Evolutionary conservation across 2,329 filamentous ascomycete species (phyloP).

Genomic region (Aulographum hederae): DNA sequence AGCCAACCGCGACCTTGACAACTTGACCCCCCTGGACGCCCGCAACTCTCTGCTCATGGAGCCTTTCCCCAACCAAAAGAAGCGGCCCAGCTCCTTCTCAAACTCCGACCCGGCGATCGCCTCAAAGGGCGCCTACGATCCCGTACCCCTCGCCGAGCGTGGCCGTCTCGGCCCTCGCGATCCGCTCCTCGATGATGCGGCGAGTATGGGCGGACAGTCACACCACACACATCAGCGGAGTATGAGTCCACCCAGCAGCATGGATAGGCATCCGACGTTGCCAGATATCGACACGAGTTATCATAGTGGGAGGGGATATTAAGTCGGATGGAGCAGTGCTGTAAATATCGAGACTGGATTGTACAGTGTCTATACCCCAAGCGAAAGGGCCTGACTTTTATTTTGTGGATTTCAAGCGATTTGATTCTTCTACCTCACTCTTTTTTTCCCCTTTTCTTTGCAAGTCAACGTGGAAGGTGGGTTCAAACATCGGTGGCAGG

Average conservation of each 20-base stretch:
- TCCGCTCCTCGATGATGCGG: neutral
- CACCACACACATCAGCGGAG: neutral
- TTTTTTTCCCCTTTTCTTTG: too few species aligned
- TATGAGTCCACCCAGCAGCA: neutral
- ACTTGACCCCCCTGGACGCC: slow-evolving; percentile 70
- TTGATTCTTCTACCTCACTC: too few species aligned
- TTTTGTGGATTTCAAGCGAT: too few species aligned
- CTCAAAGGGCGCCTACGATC: slow-evolving; percentile 2
- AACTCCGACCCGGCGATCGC: slow-evolving; percentile 3
- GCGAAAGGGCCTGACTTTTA: too few species aligned
- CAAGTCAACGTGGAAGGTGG: too few species aligned
- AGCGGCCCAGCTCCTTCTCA: slow-evolving; percentile 30
- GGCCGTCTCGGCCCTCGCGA: neutral
- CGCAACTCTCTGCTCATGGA: slow-evolving; percentile 72
- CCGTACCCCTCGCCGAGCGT: neutral
- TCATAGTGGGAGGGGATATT: too few species aligned
- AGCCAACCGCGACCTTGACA: slow-evolving; percentile 56
- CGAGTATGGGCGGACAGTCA: neutral
- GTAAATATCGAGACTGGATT: too few species aligned
- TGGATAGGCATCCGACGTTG: neutral
- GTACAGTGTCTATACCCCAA: too few species aligned
- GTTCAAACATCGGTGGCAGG: too few species aligned
- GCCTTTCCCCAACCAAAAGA: too few species aligned
- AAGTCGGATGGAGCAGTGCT: too few species aligned
- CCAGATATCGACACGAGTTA: too few species aligned